Evolutionary conservation across 2,329 filamentous ascomycete genomes (phyloP).

Genomic region (Chaetothyriales sp.): DNA sequence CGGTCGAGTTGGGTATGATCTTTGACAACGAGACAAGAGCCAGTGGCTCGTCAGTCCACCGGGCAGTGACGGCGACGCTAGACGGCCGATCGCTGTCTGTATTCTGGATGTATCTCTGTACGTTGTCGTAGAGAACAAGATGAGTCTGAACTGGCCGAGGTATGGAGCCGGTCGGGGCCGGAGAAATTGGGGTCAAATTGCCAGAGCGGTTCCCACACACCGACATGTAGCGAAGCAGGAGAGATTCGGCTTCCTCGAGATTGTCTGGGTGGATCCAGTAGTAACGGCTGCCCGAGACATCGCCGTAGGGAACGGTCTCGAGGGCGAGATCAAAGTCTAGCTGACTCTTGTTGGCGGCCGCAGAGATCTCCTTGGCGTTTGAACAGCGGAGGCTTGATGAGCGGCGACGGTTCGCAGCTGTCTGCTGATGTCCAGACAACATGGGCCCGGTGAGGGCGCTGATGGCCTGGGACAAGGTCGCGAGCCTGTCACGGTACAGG

Average conservation of each 20-base stretch:
- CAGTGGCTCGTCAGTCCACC: constrained; percentile 12
- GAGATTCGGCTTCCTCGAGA: constrained; percentile 37
- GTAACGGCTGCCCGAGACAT: constrained; percentile 30
- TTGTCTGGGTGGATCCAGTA: constrained; percentile 43
- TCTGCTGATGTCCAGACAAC: constrained; percentile 9
- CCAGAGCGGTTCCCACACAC: background rate
- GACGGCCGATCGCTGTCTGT: constrained; percentile 11
- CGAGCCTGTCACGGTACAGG: constrained; percentile 11
- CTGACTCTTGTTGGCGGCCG: constrained; percentile 25
- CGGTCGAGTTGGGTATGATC: constrained; percentile 9
- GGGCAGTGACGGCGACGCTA: constrained; percentile 14
- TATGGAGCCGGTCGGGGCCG: background rate
- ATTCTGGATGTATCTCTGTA: constrained; percentile 28
- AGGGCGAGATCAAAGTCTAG: constrained; percentile 37
- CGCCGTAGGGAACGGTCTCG: constrained; percentile 32
- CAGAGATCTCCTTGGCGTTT: constrained; percentile 21
- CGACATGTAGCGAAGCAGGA: constrained; percentile 34
- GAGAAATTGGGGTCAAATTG: background rate
- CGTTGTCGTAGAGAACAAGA: constrained; percentile 33
- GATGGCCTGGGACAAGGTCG: constrained; percentile 8
- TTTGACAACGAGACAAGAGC: constrained; percentile 18
- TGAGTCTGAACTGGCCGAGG: constrained; percentile 22
- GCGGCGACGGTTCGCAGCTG: constrained; percentile 9
- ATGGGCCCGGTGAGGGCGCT: constrained; percentile 9
- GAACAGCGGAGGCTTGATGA: constrained; percentile 11